Evolutionary conservation across 345 rosid genomes (phyloP), one percentile per base, ranked within the genome.

Genomic region (Carallia brachiata): DNA sequence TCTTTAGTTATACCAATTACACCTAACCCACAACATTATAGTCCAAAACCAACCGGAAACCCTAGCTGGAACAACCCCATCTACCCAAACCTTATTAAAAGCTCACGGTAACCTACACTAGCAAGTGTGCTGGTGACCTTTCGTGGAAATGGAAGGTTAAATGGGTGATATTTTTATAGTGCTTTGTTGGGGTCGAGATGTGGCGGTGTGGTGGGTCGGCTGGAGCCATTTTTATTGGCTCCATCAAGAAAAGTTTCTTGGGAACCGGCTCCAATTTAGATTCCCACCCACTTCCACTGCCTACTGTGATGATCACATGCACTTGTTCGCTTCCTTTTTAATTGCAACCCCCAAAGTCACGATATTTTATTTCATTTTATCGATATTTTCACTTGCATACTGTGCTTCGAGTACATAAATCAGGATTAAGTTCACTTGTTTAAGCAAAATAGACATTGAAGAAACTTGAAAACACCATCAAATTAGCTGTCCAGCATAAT

Each of bases 181-280:
- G 50, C 50, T 12, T 44, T 44, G 3, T 44, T 12, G 13, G 50
- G 50, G 50, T 44, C 3, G 50, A 3, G 1, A 44, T 3, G 37
- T 53, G 53, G 50, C 53, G 69, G 52, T 12, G 19, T 19, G 62
- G 37, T 31, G 30, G 64, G 72, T 31, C n/a, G 66, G 52, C 59
- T 34, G 55, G 28, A 59, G 56, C 72, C 15, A 52, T 40, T 32
- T 44, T 7, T 39, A 5, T 32, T 31, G 59, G 44, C 55, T 17
- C 55, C 32, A n/a, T 5, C 48, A 48, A 34, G 36, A 61, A 50
- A 50, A 44, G 28, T 52, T 4, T 6, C 39, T 32, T 19, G 69
- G 60, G 61, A 66, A 53, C 32, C 31, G 59, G 44, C 58, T 50
- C 34, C 68, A 1, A 13, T 12, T 13, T 16, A 65, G 68, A 65